Conservation (phyloP, 345 rosid species). For the Eucalyptus regnans region DNA sequence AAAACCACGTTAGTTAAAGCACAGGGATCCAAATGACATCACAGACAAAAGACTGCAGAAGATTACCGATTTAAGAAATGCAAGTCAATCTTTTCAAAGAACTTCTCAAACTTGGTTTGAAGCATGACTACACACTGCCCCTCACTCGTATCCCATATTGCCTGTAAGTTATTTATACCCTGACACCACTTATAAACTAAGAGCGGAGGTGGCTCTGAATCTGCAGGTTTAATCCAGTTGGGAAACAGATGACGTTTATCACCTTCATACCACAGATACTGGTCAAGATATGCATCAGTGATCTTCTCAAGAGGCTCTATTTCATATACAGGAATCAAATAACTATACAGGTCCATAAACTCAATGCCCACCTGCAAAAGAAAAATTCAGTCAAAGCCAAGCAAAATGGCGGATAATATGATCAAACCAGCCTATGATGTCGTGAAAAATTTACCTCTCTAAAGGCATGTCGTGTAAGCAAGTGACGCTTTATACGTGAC, state of each 20-base stretch:
- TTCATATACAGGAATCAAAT: constrained; percentile 21
- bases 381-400: background rate
- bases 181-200: constrained; percentile 98
- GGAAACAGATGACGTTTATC: constrained; percentile 98
- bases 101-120: constrained; percentile 94
- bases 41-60: background rate
- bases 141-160: constrained; percentile 94
- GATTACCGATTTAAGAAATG: constrained; percentile 81
- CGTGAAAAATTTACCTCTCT: constrained; percentile 55
- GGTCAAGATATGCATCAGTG: constrained; percentile 95
- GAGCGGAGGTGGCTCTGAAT: constrained; percentile 97
- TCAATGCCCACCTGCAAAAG: constrained; percentile 87
- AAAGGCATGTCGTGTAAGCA: constrained; percentile 95
- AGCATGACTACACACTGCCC: constrained; percentile 99
- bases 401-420: background rate
- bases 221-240: constrained; percentile 99
- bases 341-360: constrained; percentile 97
- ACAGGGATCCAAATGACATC: background rate
- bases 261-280: constrained; percentile 97
- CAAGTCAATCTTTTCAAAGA: constrained; percentile 92
- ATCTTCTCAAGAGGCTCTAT: constrained; percentile 44
- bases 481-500: constrained; percentile 94
- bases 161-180: constrained; percentile 93
- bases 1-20: background rate
- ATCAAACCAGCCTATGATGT: background rate